These are phyloP conservation scores for Aspergillus sojae DNA, from an alignment of 2,329 filamentous ascomycete genomes.

Conservation along the genomic window DNA sequence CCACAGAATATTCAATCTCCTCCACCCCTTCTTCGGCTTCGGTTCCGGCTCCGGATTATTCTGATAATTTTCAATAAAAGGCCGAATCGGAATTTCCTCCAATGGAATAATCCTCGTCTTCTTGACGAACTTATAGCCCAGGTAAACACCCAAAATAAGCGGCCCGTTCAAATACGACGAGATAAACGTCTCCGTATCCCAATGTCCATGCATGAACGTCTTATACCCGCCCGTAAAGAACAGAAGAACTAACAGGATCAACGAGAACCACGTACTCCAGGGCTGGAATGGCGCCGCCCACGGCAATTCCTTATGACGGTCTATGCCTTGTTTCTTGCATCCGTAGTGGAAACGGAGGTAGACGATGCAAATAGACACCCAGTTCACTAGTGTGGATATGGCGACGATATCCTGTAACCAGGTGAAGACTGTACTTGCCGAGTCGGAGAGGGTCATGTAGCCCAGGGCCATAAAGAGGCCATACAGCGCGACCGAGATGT, in stretches of 20 bases:
- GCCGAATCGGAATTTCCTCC: constrained; percentile 40
- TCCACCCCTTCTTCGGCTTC: constrained; percentile 22
- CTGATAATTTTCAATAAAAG: constrained; percentile 30
- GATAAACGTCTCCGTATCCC: constrained; percentile 61
- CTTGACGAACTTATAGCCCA: constrained; percentile 42
- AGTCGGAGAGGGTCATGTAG: constrained; percentile 63
- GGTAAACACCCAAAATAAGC: constrained; percentile 56
- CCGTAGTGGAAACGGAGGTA: constrained; percentile 56
- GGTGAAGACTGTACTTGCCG: constrained; percentile 60
- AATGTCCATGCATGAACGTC: constrained; percentile 27
- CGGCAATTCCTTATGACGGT: constrained; percentile 43
- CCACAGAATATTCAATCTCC: constrained; percentile 33
- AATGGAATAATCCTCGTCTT: constrained; percentile 38
- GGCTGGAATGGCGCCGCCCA: constrained; percentile 57
- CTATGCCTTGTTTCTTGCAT: constrained; percentile 38
- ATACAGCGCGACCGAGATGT: constrained; percentile 45
- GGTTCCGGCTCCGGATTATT: constrained; percentile 32
- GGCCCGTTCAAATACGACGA: constrained; percentile 64
- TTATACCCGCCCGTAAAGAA: constrained; percentile 71
- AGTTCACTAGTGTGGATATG: constrained; percentile 48
- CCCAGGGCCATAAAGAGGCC: constrained; percentile 47
- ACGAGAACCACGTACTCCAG: constrained; percentile 61
- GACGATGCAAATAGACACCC: constrained; percentile 61
- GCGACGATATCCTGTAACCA: constrained; percentile 66
- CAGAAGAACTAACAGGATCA: constrained; percentile 61